A percentile compares a stretch with the other conserved stretches of the same genome.
Evolutionary conservation across 2,329 filamentous ascomycete genomes (phyloP).

Genomic region (Claviceps sp.): DNA sequence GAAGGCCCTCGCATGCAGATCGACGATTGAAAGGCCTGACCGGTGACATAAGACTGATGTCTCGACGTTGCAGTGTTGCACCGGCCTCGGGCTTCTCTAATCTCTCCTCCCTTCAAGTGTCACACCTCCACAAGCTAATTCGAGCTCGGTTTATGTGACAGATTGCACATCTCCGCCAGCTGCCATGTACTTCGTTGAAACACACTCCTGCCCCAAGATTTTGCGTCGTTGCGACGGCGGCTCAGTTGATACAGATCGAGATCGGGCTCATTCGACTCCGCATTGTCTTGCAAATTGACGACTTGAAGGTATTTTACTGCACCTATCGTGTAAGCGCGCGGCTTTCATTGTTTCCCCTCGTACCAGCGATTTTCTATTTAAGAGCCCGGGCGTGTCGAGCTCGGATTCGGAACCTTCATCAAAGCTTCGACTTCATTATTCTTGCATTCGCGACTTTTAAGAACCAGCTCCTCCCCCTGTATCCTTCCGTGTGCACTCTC

Average conservation of each 20-base stretch:
- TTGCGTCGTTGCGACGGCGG: background rate
- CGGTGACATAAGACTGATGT: background rate
- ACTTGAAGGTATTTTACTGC: background rate
- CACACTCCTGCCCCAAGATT: background rate
- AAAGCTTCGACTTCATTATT: background rate
- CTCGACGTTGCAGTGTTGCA: background rate
- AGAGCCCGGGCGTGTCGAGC: background rate
- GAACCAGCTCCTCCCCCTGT: background rate
- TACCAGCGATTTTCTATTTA: background rate
- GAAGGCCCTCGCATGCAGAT: background rate
- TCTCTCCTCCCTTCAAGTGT: background rate
- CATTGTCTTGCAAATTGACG: background rate
- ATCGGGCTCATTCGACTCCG: too few species aligned
- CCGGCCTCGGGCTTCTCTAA: background rate
- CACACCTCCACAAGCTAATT: background rate
- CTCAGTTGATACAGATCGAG: background rate
- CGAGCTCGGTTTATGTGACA: background rate
- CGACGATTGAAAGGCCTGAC: background rate
- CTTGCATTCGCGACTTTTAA: background rate
- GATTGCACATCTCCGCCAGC: background rate
- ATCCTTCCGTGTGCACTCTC: too few species aligned
- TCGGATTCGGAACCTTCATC: background rate
- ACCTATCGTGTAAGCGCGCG: background rate
- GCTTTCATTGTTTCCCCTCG: background rate
- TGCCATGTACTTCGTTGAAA: background rate